These are phyloP conservation scores for Pythium utonaiense DNA, from an alignment of 352 stramenopile species.

Conservation along the genomic window DNA sequence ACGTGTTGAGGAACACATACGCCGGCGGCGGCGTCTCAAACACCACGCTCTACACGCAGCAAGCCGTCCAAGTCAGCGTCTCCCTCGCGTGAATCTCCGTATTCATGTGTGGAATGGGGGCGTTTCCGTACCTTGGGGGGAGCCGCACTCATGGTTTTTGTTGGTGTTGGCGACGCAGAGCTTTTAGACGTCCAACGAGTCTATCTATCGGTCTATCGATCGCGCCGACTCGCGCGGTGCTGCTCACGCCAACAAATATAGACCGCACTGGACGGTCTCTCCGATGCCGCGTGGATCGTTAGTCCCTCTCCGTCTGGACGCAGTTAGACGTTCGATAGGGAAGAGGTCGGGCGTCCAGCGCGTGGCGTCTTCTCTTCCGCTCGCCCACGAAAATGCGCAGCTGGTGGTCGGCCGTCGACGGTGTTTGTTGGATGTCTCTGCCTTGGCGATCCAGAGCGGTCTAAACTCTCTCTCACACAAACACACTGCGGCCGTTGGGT, in stretches of 20 bases:
- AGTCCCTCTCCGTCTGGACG: background rate
- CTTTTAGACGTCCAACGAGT: too few relatives aligned
- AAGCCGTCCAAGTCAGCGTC: background rate
- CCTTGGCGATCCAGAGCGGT: background rate
- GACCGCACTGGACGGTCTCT: background rate
- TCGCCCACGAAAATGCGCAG: background rate
- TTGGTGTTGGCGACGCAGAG: background rate
- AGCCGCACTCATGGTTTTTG: constrained; percentile 5
- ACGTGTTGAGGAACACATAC: constrained; percentile 62
- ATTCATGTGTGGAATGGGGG: background rate
- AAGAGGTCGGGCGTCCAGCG: background rate
- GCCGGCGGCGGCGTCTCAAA: constrained; percentile 51
- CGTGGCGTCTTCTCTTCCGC: background rate
- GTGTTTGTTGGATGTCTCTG: background rate
- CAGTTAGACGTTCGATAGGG: background rate
- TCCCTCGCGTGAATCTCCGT: background rate
- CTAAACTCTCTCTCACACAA: background rate
- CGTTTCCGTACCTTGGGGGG: constrained; percentile 6
- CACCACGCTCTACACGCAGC: constrained; percentile 42
- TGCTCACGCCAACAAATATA: constrained; percentile 1
- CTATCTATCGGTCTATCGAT: too few relatives aligned
- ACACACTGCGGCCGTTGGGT: background rate
- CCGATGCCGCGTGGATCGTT: background rate
- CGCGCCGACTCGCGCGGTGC: background rate
- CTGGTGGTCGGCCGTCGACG: background rate